Base-by-base conservation (phyloP, 2,329 filamentous ascomycete species). In the Fusarium coicis region DNA sequence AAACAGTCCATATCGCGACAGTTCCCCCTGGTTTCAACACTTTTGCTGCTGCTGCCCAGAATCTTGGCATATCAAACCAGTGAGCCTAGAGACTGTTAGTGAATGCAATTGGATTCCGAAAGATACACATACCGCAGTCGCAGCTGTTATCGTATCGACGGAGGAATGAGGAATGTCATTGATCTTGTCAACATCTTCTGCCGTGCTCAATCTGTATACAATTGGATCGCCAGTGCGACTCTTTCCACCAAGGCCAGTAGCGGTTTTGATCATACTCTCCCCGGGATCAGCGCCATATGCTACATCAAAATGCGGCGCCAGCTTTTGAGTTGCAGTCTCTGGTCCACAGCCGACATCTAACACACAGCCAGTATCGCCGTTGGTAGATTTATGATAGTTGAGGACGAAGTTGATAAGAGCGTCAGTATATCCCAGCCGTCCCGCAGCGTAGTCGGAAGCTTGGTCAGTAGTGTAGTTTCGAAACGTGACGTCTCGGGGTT, bases 81-180 rank as follows among this genome's bases (percentile, higher is more conserved):
- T 70, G 67, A 9, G 67, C 67, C 67, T 3, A 0, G 0, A 1
- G 0, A 8, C 2, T 4, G 1, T 53, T 1, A 10, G 16, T 39
- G 2, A 28, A 9, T 1, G 5, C 4, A 7, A 1, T 4, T 7
- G 1, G 12, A 0, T 3, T 7, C 0, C 1, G 3, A 19, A 1
- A 21, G 0, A 11, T 1, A 1, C 6, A n/a, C 10, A 9, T 70
- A 66, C 59, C 1, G 66, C 59, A 30, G 67, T 60, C 1, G 59
- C 66, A 30, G 52, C 66, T 2, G 67, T 60, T 11, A 70, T 59
- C 28, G 70, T 46, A 10, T 70, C 66, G 2, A 70, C 18, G 1
- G 66, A 70, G 1, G 28, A 39, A 5, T 65, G 37, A 0, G 28
- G 10, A 14, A 70, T 14, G 1, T 4, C 15, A 8, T 34, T n/a